Percentiles rank a stretch among this genome's conserved stretches.
These are phyloP conservation scores for Colletotrichum spinosum DNA, from an alignment of 2,329 filamentous ascomycete genomes.

Conservation along the genomic window DNA sequence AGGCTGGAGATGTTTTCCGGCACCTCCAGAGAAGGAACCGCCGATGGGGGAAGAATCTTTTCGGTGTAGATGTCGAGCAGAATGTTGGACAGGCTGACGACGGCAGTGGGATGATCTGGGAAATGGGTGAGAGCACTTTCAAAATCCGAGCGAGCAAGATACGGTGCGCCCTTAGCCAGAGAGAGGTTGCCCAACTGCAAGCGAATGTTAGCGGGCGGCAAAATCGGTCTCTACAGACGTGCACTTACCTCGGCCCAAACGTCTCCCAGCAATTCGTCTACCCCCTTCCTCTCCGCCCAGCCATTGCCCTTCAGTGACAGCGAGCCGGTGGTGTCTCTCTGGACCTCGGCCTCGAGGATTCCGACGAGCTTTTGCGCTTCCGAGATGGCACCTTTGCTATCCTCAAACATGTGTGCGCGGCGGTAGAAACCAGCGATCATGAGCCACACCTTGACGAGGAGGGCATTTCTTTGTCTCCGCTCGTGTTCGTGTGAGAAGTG, in stretches of 20 bases:
- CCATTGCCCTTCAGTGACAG: slow-evolving; percentile 72
- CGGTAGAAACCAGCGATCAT: slow-evolving; percentile 91
- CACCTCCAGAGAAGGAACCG: slow-evolving; percentile 59
- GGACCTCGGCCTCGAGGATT: slow-evolving; percentile 74
- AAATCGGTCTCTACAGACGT: neutral
- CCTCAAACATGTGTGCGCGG: slow-evolving; percentile 81
- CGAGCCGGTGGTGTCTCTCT: slow-evolving; percentile 71
- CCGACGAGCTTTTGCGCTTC: slow-evolving; percentile 85
- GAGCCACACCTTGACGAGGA: slow-evolving; percentile 86
- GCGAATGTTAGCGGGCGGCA: slow-evolving; percentile 43
- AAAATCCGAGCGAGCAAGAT: slow-evolving; percentile 80
- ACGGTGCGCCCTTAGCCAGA: slow-evolving; percentile 69
- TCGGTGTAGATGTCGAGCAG: slow-evolving; percentile 87
- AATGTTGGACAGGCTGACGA: slow-evolving; percentile 85
- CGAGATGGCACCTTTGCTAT: slow-evolving; percentile 81
- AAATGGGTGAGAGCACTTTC: slow-evolving; percentile 85
- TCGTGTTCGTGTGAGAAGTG: slow-evolving; percentile 67
- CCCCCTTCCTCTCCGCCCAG: slow-evolving; percentile 85
- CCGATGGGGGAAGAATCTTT: slow-evolving; percentile 69
- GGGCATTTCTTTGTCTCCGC: slow-evolving; percentile 59
- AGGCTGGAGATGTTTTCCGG: slow-evolving; percentile 43
- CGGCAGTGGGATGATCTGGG: slow-evolving; percentile 83
- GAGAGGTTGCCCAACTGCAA: slow-evolving; percentile 75
- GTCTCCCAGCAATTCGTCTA: slow-evolving; percentile 88
- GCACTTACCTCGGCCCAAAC: slow-evolving; percentile 80